Evolutionary conservation across 805 yeast genomes (phyloP).

Genomic region (Spathaspora passalidarum): DNA sequence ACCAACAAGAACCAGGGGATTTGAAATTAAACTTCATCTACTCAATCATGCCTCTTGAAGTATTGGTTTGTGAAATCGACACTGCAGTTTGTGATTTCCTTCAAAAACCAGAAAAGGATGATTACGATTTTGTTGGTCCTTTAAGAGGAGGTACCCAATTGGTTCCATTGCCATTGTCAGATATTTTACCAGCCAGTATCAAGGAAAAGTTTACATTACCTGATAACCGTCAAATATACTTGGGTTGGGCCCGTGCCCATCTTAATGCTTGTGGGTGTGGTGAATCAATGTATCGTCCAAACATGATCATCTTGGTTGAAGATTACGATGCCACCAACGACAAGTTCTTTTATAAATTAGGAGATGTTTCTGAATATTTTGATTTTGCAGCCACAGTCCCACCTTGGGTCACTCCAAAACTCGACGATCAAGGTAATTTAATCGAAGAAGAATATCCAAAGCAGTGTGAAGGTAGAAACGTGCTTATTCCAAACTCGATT

Average conservation of each 20-base stretch:
- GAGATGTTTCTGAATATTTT: conserved; percentile 29
- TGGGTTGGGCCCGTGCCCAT: conserved; percentile 42
- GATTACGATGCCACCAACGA: conserved; percentile 19
- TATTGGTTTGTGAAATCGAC: conserved; percentile 26
- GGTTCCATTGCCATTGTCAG: conserved; percentile 16
- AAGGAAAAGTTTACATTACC: conserved; percentile 13
- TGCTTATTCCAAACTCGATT: conserved; percentile 35
- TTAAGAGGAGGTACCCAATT: conserved; percentile 37
- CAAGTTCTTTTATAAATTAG: conserved; percentile 15
- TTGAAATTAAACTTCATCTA: conserved; percentile 20
- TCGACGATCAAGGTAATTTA: conserved; percentile 17
- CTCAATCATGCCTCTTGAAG: conserved; percentile 26
- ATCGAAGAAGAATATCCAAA: conserved; percentile 28
- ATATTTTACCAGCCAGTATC: conserved; percentile 14
- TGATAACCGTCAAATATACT: conserved; percentile 30
- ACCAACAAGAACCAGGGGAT: conserved; percentile 4
- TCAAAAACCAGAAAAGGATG: conserved; percentile 15
- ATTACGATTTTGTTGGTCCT: conserved; percentile 24
- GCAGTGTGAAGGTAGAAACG: conserved; percentile 28
- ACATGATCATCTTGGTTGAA: conserved; percentile 30
- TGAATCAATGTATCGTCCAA: conserved; percentile 36
- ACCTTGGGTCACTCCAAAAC: conserved; percentile 20
- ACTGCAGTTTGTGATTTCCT: conserved; percentile 25
- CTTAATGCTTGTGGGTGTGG: conserved; percentile 39
- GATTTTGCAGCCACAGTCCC: conserved; percentile 27